Evolutionary conservation across 1,284 basidiomycete species (phyloP), one percentile per base, ranked within the genome.

Genomic region (Retiboletus flavoniger): DNA sequence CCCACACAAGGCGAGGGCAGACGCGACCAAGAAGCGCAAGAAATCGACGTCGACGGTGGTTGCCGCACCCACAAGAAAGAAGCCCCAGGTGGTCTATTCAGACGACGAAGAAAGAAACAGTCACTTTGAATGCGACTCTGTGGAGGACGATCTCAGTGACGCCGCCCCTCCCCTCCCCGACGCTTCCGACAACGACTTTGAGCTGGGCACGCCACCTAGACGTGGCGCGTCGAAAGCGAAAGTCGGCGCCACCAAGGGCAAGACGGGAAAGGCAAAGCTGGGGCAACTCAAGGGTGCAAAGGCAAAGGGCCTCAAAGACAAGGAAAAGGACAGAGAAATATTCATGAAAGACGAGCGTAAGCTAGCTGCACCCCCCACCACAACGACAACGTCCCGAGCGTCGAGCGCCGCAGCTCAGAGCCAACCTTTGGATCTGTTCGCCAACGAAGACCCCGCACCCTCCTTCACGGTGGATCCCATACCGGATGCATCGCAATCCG

Each of bases 331-430:
- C 44, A 73, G 66, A 38, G 72, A 73, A 36, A 63, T 75, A 19
- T 38, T 62, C 39, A 69, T 74, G 48, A 74, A 71, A 51, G 75
- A 78, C 53, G 78, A 79, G 57, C 72, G 75, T 44, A 77, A 69
- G 60, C 55, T 65, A 2, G 50, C 38, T 21, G 47, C 47, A 4
- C 57, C 52, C 9, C 39, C 51, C 6, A 31, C 54, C 16, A 56
- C 60, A 1, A 57, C 58, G 4, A 55, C 60, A 2, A 57, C 58
- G 3, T 66, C 64, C 32, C 55, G 56, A 16, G 69, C 59, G 31
- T 69, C 70, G 16, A 70, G 67, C n/a, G 36, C 51, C 36, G 57
- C 67, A 38, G 53, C 65, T 21, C 69, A 70, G 41, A 63, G 63
- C 19, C 69, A 71, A 39, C 58, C 57, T 3, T 60, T 55, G 0